Base-by-base conservation (phyloP, 371 early-diverging fungal genomes). In the Fennellomyces sp. region DNA sequence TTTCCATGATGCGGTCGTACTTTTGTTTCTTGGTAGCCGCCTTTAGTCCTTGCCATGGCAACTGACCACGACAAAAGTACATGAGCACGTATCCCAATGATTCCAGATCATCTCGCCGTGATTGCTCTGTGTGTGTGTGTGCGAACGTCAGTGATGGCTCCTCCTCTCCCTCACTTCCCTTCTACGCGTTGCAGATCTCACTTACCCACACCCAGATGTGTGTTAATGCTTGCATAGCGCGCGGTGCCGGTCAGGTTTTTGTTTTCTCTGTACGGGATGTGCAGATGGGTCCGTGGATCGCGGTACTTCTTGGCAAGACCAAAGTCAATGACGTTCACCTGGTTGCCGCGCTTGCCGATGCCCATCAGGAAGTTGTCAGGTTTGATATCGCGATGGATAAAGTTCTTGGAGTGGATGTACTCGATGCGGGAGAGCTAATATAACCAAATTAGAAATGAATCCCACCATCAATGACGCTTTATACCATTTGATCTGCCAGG, bases 311-410 rank as follows among this genome's bases (percentile, higher is more conserved):
- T 99, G 61, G 99, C 97, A 53, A 99, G 83, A 28, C 99, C 99
- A 84, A 98, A 98, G 81, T 99, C 99, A 63, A 99, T 99, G 29
- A 99, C 88, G 75, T 97, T 97, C 30, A 99, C 95, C 64, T 95
- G 95, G 73, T 97, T 96, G 55, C 93, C 93, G 38, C 93, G 89
- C 66, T 93, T 92, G 31, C 94, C 94, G 67, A 93, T 87, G 56
- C 98, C 99, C 97, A 99, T 97, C 65, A 99, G 82, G 76, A 99
- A 99, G 86, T 99, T 99, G 73, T 99, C 99, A 5, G 99, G 99
- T 74, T 94, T 92, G 63, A 94, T 92, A 67, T 94, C 93, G 67
- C 94, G 58, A 59, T 62, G 59, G 19, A 59, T 62, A 52, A 62
- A 67, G 51, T 69, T 65, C 52, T 94, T 98, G 61, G 91, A 89